Evolutionary conservation across 1,284 basidiomycete species (phyloP).

Genomic region (Sporisorium graminicola): DNA sequence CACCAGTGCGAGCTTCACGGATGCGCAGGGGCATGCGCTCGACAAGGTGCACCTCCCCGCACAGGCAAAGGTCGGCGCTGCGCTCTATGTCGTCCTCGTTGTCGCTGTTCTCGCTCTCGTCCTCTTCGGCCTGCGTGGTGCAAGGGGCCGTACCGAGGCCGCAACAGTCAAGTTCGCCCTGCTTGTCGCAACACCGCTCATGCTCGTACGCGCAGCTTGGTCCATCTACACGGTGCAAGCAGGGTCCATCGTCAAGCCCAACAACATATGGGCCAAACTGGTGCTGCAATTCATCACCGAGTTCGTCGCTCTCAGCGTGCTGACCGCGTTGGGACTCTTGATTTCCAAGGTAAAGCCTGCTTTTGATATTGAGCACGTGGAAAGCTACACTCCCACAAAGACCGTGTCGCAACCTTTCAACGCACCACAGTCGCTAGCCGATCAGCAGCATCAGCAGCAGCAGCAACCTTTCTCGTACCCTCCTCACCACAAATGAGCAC

Average conservation of each 20-base stretch:
- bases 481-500: no score
- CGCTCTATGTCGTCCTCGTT: constrained; percentile 26
- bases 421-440: no score
- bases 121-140: neutral
- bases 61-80: constrained; percentile 14
- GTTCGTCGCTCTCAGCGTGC: constrained; percentile 7
- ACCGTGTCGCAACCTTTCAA: no score
- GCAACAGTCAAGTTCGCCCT: constrained; percentile 1
- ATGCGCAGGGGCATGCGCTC: constrained; percentile 5
- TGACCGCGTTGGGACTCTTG: constrained; percentile 14
- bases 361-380: no score
- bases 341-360: no score
- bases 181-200: constrained; percentile 8
- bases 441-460: no score
- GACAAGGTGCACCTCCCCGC: constrained; percentile 10
- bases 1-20: constrained; percentile 7
- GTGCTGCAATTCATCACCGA: constrained; percentile 27
- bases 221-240: constrained; percentile 14
- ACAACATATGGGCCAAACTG: constrained; percentile 27
- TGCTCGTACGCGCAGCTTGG: constrained; percentile 22
- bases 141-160: neutral
- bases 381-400: no score
- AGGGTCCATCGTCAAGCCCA: constrained; percentile 8
- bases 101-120: neutral
- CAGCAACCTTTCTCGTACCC: no score